A percentile compares a stretch with the other conserved stretches of the same genome.
Conservation (phyloP, 345 rosid species). For the Reutealis trisperma region DNA sequence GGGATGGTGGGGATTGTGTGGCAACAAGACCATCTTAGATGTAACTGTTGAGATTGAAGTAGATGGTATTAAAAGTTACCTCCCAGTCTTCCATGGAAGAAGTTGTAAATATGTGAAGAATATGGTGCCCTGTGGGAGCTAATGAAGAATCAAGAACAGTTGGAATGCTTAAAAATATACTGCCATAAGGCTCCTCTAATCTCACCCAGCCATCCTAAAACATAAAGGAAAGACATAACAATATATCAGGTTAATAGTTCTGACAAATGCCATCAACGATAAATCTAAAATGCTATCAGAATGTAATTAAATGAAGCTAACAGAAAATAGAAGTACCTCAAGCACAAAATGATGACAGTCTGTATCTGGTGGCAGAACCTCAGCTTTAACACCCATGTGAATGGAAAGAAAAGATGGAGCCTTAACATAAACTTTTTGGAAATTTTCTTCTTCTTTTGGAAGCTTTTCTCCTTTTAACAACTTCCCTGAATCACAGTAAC, state of each 20-base stretch:
- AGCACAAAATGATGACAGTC: constrained; percentile 97
- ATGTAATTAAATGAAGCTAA: constrained; percentile 18
- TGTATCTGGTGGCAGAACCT: constrained; percentile 78
- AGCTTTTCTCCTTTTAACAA: constrained; percentile 76
- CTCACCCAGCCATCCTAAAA: constrained; percentile 68
- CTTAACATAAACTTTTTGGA: constrained; percentile 82
- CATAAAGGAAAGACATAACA: constrained; percentile 9
- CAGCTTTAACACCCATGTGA: constrained; percentile 92
- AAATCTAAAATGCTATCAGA: neutral
- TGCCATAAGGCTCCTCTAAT: constrained; percentile 83
- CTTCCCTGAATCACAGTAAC: constrained; percentile 55
- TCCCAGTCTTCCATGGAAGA: constrained; percentile 90
- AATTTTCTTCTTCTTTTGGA: constrained; percentile 87
- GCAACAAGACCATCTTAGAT: neutral
- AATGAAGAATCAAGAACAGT: constrained; percentile 83
- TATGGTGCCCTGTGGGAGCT: constrained; percentile 82
- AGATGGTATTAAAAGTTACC: constrained; percentile 38
- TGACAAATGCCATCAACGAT: neutral
- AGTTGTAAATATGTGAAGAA: constrained; percentile 87
- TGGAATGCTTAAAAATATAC: constrained; percentile 95
- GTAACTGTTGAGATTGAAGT: constrained; percentile 12
- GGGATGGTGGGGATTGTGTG: neutral
- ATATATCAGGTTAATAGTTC: neutral
- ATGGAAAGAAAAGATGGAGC: constrained; percentile 99
- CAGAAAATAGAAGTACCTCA: constrained; percentile 52